Conservation (phyloP, 2,329 filamentous ascomycete species). For the Colletotrichum sp. region DNA sequence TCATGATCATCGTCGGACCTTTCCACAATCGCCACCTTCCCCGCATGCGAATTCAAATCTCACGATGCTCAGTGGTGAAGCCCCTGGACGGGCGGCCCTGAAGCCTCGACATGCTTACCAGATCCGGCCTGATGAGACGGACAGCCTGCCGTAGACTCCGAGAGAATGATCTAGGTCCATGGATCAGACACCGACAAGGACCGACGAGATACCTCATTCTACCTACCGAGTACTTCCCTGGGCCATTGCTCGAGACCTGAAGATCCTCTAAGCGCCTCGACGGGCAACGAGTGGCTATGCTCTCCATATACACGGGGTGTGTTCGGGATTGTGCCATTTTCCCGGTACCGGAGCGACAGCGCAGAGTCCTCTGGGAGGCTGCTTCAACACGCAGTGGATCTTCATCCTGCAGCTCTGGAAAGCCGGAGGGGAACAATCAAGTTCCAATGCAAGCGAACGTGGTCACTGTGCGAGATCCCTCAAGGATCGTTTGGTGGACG, state of each 20-base stretch:
- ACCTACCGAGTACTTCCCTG: neutral
- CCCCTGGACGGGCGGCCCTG: neutral
- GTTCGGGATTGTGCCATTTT: neutral
- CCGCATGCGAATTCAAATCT: neutral
- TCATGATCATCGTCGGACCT: neutral
- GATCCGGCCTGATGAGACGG: neutral
- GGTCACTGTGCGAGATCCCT: neutral
- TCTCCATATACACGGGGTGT: neutral
- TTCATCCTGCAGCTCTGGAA: neutral
- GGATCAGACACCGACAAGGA: neutral
- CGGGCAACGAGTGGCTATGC: neutral
- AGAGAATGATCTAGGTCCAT: neutral
- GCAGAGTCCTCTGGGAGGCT: neutral
- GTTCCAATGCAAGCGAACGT: neutral
- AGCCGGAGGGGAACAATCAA: neutral
- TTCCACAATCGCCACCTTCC: constrained; percentile 20
- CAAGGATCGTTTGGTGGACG: neutral
- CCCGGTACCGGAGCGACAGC: neutral
- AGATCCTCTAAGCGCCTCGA: neutral
- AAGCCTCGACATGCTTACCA: neutral
- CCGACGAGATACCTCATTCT: neutral
- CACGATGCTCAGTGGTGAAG: constrained; percentile 18
- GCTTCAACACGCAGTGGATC: neutral
- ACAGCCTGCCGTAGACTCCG: constrained; percentile 3
- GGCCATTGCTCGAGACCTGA: neutral